Percentiles rank a stretch among this genome's conserved stretches.
phyloP scores from a whole-genome alignment of 257 asterid species.

The Buddleja alternifolia region DNA sequence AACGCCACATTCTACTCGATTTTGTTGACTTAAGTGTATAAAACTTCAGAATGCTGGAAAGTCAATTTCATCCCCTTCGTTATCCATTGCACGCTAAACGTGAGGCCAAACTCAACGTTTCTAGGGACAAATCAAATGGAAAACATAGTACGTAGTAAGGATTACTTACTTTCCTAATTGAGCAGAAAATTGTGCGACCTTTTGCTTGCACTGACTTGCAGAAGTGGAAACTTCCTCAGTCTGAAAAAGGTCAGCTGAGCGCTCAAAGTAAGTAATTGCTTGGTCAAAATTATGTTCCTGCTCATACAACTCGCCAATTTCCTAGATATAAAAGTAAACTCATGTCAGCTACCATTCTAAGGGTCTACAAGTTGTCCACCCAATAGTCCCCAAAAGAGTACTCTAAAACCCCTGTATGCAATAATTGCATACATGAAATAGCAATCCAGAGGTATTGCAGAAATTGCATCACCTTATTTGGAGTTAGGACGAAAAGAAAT shows the following conservation, averaged over 20 bases:
- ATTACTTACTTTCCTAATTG: slow-evolving; percentile 46
- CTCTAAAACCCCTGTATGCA: neutral
- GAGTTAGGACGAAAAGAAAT: neutral
- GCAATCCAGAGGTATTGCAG: neutral
- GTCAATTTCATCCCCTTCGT: neutral
- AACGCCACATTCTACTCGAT: slow-evolving; percentile 11
- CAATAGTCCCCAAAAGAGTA: slow-evolving; percentile 10
- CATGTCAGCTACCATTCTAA: slow-evolving; percentile 18
- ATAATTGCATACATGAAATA: neutral
- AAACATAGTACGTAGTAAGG: neutral
- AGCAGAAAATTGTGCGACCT: slow-evolving; percentile 52
- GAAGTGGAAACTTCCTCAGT: slow-evolving; percentile 43
- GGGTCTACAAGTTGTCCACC: neutral
- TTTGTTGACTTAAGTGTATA: neutral
- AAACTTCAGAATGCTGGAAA: neutral
- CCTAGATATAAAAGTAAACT: slow-evolving; percentile 28
- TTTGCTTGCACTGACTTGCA: slow-evolving; percentile 49
- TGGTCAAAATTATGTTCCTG: slow-evolving; percentile 35
- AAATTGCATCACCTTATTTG: neutral
- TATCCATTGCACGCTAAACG: too few species aligned
- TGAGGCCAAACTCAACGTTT: neutral
- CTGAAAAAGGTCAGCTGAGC: slow-evolving; percentile 48
- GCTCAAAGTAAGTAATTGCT: slow-evolving; percentile 47
- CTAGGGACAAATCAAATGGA: neutral
- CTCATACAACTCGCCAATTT: slow-evolving; percentile 48